Base-by-base conservation (phyloP, 768 basidiomycete genomes). In the Lactarius akahatsu region DNA sequence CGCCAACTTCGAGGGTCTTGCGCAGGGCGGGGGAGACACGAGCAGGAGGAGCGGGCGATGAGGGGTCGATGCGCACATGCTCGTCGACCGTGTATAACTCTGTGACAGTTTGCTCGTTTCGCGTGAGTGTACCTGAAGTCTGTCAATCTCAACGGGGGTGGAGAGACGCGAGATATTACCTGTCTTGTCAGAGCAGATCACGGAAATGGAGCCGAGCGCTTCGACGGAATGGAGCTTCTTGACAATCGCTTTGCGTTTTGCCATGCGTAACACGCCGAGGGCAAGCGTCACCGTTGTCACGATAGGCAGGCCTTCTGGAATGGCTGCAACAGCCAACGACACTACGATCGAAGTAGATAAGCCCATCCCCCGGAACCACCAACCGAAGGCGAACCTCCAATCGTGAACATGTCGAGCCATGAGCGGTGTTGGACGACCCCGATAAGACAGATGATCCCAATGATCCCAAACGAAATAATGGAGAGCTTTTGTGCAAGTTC, bases 361-460 rank as follows among this genome's bases (percentile, higher is more conserved):
- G 8, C 9, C 61, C 26, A 61, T 59, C 55, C 15, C 65, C 23
- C 57, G 1, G 28, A 36, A 23, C 36, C 36, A 57, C 13, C 26
- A 43, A 40, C 34, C 16, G 2, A 57, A 52, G 36, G 76, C 86
- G 61, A 72, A 96, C 95, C 95, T 80, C 96, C 96, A 68, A 98
- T 98, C 10, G 96, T 98, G 74, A 98, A 98, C 96, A 98, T 98
- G 57, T 96, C 96, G 13, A 98, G 78, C 96, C 94, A 97, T 11
- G 90, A 84, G 23, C 96, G 82, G 45, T 86, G 80, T 73, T 98
- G 96, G 68, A 88, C 77, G 18, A 96, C 86, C 9, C 96, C 96
- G 68, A 98, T 89, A 61, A 98, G 76, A 76, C 92, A 92, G 59
- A 98, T 98, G 41, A 97, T 75, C 5, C 96, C 96, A 69, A 98